Evolutionary conservation across 179 eudicot genomes (phyloP).

Genomic region (Beta lomatogona): DNA sequence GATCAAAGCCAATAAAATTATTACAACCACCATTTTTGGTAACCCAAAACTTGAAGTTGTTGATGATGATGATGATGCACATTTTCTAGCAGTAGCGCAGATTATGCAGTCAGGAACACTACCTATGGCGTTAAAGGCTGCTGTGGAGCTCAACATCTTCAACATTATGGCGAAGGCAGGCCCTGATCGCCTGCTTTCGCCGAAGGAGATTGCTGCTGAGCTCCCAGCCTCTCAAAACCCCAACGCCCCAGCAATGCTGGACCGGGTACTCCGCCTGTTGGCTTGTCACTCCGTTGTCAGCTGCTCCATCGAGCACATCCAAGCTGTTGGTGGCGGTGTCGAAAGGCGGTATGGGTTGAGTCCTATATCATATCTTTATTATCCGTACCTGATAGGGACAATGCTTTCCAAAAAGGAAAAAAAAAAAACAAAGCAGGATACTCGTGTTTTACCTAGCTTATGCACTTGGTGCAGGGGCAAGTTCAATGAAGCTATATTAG

Average conservation of each 20-base stretch:
- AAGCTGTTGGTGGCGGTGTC: background rate
- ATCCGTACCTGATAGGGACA: no score
- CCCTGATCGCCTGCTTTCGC: conserved; percentile 8
- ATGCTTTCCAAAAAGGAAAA: no score
- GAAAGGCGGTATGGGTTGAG: conserved; percentile 23
- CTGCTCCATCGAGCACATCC: background rate
- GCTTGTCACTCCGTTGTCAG: conserved; percentile 14
- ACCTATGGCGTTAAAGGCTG: conserved; percentile 25
- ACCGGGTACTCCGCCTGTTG: conserved; percentile 19
- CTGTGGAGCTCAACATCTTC: conserved; percentile 23
- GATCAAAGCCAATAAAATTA: no score
- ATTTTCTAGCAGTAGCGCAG: conserved; percentile 18
- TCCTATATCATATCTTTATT: background rate
- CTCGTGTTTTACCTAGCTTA: background rate
- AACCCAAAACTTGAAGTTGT: background rate
- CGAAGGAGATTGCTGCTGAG: conserved; percentile 18
- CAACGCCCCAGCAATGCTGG: conserved; percentile 10
- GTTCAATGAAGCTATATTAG: conserved; percentile 36
- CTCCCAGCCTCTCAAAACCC: conserved; percentile 6
- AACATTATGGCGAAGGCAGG: conserved; percentile 21
- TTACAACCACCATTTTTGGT: background rate
- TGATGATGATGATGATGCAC: conserved; percentile 1
- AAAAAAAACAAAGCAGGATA: no score
- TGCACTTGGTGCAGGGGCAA: conserved; percentile 22
- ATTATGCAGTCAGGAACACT: conserved; percentile 10